phyloP scores from a whole-genome alignment of 768 basidiomycete species.

The Trametes punicea region DNA sequence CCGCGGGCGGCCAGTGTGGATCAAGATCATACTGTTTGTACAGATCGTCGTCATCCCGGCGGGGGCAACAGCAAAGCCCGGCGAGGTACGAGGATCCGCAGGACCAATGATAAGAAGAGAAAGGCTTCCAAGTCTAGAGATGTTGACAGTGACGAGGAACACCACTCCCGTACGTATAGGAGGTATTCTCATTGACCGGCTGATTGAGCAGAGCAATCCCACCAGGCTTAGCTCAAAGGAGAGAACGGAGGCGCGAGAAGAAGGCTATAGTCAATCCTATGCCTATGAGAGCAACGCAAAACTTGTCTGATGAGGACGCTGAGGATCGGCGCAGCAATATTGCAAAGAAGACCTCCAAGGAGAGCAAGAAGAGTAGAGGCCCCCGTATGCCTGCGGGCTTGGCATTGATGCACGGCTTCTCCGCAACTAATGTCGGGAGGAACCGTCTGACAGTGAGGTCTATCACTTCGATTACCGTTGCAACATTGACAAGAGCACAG shows the following conservation, averaged over 20 bases:
- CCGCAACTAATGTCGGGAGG: conserved; percentile 58
- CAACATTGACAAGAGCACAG: background rate
- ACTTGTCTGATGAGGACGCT: conserved; percentile 17
- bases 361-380: conserved; percentile 26
- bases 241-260: conserved; percentile 59
- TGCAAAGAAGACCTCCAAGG: conserved; percentile 16
- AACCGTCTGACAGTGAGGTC: conserved; percentile 56
- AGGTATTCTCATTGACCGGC: too few relatives aligned
- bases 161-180: background rate
- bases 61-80: too few relatives aligned
- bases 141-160: background rate
- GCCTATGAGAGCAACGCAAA: background rate
- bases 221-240: conserved; percentile 65
- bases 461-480: background rate
- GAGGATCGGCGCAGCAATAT: background rate
- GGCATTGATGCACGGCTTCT: conserved; percentile 67
- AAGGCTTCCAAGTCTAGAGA: background rate
- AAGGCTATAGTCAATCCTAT: conserved; percentile 47
- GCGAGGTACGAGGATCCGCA: too few relatives aligned
- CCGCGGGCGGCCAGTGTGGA: too few relatives aligned
- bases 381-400: conserved; percentile 45
- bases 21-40: too few relatives aligned
- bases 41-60: too few relatives aligned
- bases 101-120: background rate
- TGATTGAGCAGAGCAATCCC: too few relatives aligned